A percentile compares a stretch with the other conserved stretches of the same genome.
These are phyloP conservation scores for Phytophthora ramorum DNA, from an alignment of 352 stramenopile genomes.

Conservation along the genomic window DNA sequence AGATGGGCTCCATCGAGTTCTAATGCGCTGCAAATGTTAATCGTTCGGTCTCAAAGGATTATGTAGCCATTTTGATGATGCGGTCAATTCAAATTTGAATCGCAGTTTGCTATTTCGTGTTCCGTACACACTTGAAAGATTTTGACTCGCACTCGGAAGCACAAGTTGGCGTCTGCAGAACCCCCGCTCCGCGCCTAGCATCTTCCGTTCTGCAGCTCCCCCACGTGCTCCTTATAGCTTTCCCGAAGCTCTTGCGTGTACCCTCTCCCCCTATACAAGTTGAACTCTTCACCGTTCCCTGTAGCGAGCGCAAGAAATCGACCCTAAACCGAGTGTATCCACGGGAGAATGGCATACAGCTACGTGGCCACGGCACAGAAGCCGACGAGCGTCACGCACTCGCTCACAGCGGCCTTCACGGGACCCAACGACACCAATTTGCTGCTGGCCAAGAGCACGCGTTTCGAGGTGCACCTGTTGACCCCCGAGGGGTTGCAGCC, in stretches of 20 bases:
- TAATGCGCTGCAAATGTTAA: slow-evolving; percentile 8
- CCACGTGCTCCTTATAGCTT: neutral
- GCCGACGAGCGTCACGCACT: slow-evolving; percentile 93
- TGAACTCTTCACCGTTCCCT: neutral
- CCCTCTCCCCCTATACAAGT: slow-evolving; percentile 15
- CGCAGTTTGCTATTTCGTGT: neutral
- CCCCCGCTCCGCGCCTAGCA: slow-evolving; percentile 1
- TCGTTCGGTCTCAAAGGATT: neutral
- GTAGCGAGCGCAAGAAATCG: slow-evolving; percentile 12
- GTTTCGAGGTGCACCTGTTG: slow-evolving; percentile 90
- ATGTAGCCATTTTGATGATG: slow-evolving; percentile 13
- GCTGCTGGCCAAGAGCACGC: slow-evolving; percentile 88
- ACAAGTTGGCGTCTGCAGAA: neutral
- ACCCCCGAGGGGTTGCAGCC: slow-evolving; percentile 87
- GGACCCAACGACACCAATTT: slow-evolving; percentile 89
- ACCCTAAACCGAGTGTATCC: neutral
- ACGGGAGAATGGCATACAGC: slow-evolving; percentile 74
- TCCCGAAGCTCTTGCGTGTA: neutral
- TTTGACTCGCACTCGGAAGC: slow-evolving; percentile 11
- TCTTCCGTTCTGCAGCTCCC: neutral
- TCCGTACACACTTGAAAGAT: slow-evolving; percentile 10
- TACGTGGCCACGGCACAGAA: slow-evolving; percentile 96
- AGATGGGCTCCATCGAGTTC: slow-evolving; percentile 47
- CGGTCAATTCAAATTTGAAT: slow-evolving; percentile 28
- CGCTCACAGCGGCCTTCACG: slow-evolving; percentile 92